Conservation (phyloP, 148 eudicot genomes). For the Chenopodium suecicum region DNA sequence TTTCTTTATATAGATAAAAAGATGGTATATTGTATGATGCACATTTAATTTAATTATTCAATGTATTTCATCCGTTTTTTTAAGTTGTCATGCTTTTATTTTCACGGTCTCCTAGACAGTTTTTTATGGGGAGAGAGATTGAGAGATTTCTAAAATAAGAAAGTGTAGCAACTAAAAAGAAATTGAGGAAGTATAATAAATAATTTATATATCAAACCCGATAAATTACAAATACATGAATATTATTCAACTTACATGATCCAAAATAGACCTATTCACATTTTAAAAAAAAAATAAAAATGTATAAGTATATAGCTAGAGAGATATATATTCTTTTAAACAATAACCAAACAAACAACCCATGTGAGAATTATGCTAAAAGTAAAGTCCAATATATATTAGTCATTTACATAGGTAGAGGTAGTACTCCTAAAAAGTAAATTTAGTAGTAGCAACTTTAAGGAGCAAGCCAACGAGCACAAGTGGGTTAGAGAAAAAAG, state of each 20-base stretch:
- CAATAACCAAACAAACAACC: neutral
- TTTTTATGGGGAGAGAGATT: too few species aligned
- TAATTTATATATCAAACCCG: neutral
- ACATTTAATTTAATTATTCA: neutral
- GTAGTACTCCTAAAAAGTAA: neutral
- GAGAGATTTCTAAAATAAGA: too few species aligned
- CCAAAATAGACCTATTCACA: neutral
- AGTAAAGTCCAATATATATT: neutral
- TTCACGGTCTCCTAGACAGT: too few species aligned
- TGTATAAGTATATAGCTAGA: neutral
- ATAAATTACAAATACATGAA: neutral
- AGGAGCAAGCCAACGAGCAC: constrained; percentile 53
- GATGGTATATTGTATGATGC: too few species aligned
- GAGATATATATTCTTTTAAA: neutral
- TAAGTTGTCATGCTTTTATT: too few species aligned
- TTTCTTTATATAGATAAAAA: too few species aligned
- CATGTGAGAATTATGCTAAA: constrained; percentile 28
- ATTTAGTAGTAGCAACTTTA: constrained; percentile 38
- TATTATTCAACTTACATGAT: neutral
- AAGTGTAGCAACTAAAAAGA: too few species aligned
- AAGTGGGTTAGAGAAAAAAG: constrained; percentile 67
- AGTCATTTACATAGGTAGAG: neutral
- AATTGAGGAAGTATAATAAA: neutral
- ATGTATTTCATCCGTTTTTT: too few species aligned
- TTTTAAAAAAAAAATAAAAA: neutral